A percentile compares a stretch with the other conserved stretches of the same genome.
phyloP scores from a whole-genome alignment of 805 yeast species.

The Saturnispora serradocipensis region DNA sequence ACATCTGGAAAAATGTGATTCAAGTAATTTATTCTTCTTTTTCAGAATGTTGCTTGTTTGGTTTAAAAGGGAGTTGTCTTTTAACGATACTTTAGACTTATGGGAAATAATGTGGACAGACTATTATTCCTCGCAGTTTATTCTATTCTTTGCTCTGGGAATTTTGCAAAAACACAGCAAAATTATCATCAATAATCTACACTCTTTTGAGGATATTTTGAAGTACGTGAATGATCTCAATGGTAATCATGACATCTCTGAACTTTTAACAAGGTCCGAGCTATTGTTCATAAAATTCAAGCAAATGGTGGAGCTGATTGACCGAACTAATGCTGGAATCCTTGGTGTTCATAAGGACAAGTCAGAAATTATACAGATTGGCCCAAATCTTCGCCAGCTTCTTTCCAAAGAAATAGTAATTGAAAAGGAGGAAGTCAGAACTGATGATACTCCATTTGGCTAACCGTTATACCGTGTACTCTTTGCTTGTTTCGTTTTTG shows the following conservation, averaged over 20 bases:
- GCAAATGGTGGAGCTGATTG: constrained; percentile 72
- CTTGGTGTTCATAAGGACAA: background rate
- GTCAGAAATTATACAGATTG: constrained; percentile 22
- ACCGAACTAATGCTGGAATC: constrained; percentile 31
- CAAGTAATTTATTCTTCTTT: constrained; percentile 84
- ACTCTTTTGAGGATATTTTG: constrained; percentile 81
- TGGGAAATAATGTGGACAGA: constrained; percentile 96
- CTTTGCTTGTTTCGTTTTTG: background rate
- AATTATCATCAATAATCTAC: constrained; percentile 63
- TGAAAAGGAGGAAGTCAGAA: constrained; percentile 35
- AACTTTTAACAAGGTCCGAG: constrained; percentile 76
- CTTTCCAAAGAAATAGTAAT: constrained; percentile 54
- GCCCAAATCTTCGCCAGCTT: constrained; percentile 49
- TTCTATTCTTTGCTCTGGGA: constrained; percentile 78
- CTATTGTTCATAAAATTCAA: constrained; percentile 70
- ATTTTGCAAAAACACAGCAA: constrained; percentile 82
- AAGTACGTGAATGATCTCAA: constrained; percentile 88
- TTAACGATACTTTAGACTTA: constrained; percentile 65
- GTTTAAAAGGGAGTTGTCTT: constrained; percentile 85
- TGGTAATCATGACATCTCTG: constrained; percentile 65
- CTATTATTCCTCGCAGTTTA: constrained; percentile 76
- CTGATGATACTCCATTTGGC: constrained; percentile 25
- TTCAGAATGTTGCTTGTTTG: constrained; percentile 92
- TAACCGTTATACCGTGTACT: constrained; percentile 15
- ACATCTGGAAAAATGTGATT: constrained; percentile 81